A percentile compares a stretch with the other conserved stretches of the same genome.
Conservation (phyloP, 2,329 filamentous ascomycete genomes). For the Huntiella omanensis region DNA sequence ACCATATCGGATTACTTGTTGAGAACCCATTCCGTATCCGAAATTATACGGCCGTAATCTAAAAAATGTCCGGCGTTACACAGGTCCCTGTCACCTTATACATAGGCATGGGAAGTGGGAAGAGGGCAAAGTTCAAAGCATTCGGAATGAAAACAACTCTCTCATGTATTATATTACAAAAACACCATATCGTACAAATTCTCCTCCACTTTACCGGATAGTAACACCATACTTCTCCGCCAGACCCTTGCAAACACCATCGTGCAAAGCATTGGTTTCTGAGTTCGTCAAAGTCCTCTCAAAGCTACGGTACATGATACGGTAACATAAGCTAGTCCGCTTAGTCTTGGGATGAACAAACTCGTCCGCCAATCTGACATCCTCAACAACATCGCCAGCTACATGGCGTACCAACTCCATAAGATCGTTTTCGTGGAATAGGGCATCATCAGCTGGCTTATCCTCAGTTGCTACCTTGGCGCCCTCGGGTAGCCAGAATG, state of each 20-base stretch:
- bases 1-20: too few relatives aligned
- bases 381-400: conserved; percentile 70
- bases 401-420: conserved; percentile 86
- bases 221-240: conserved; percentile 60
- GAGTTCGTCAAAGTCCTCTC: conserved; percentile 76
- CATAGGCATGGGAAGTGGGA: too few relatives aligned
- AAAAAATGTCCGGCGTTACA: too few relatives aligned
- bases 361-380: conserved; percentile 66
- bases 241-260: conserved; percentile 43
- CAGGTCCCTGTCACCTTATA: too few relatives aligned
- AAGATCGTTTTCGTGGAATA: conserved; percentile 84
- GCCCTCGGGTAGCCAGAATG: conserved; percentile 58
- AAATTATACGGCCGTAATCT: too few relatives aligned
- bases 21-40: too few relatives aligned
- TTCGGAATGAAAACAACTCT: too few relatives aligned
- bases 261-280: conserved; percentile 62
- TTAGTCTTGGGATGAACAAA: conserved; percentile 78
- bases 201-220: conserved; percentile 28
- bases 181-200: too few relatives aligned
- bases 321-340: conserved; percentile 71
- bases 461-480: conserved; percentile 9
- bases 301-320: conserved; percentile 82
- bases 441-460: conserved; percentile 28
- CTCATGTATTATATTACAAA: too few relatives aligned
- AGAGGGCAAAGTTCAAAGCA: too few relatives aligned